Conservation (phyloP, 768 basidiomycete genomes). For the Gymnopilus dilepis region DNA sequence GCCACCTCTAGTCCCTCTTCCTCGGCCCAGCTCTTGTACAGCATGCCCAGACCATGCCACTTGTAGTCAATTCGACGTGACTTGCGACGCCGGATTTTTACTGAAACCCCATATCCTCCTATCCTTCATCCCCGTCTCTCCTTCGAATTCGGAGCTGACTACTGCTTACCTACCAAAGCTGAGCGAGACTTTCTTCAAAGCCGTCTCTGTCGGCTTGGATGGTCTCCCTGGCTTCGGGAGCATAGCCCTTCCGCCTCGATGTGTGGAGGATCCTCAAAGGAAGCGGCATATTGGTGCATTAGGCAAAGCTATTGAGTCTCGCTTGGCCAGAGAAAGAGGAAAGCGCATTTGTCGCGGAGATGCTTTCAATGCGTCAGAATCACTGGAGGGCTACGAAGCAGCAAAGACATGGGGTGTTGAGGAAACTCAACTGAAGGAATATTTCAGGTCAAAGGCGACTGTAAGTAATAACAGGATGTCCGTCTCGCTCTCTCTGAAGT, state of each 20-base stretch:
- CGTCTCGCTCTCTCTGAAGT: too few relatives aligned
- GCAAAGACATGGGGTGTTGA: slow-evolving; percentile 81
- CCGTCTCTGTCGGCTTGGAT: slow-evolving; percentile 54
- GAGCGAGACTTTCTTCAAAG: slow-evolving; percentile 33
- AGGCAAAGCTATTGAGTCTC: slow-evolving; percentile 72
- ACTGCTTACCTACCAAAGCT: slow-evolving; percentile 42
- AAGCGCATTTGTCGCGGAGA: slow-evolving; percentile 66
- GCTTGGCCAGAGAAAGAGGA: slow-evolving; percentile 68
- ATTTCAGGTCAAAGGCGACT: slow-evolving; percentile 60
- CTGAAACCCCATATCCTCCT: slow-evolving; percentile 67
- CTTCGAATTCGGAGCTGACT: slow-evolving; percentile 43
- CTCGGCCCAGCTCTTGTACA: slow-evolving; percentile 68
- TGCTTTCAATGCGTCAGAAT: slow-evolving; percentile 41
- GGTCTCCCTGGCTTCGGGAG: slow-evolving; percentile 81
- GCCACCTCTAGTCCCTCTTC: slow-evolving; percentile 57
- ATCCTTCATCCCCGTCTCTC: slow-evolving; percentile 49
- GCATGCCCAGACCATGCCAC: slow-evolving; percentile 74
- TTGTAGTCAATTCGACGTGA: slow-evolving; percentile 60
- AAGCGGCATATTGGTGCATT: slow-evolving; percentile 75
- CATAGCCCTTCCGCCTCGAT: slow-evolving; percentile 76
- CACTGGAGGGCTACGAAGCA: slow-evolving; percentile 58
- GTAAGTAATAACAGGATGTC: too few relatives aligned
- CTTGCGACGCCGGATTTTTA: slow-evolving; percentile 72
- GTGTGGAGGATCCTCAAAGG: slow-evolving; percentile 77
- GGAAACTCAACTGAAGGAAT: slow-evolving; percentile 59